Evolutionary conservation across 495 filamentous ascomycete genomes (phyloP).

Genomic region (Neurospora africana): DNA sequence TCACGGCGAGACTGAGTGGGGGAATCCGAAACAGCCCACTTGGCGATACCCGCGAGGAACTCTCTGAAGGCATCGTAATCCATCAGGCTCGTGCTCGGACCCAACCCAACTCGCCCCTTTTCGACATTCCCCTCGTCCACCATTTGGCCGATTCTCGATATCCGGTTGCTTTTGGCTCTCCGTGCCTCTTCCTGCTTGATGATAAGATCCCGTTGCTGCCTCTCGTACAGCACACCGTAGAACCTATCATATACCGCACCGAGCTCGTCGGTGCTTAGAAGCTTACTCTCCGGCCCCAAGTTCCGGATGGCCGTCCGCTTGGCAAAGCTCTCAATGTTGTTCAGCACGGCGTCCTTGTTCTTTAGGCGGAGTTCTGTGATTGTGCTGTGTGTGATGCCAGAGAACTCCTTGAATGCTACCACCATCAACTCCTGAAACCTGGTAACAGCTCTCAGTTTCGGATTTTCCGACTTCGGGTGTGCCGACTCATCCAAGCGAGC

Average conservation of each 20-base stretch:
- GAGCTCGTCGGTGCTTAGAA: constrained; percentile 73
- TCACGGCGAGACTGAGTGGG: constrained; percentile 49
- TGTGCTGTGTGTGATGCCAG: constrained; percentile 84
- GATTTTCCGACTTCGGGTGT: constrained; percentile 87
- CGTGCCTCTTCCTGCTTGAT: constrained; percentile 65
- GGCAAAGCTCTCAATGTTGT: constrained; percentile 92
- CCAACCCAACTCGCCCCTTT: constrained; percentile 78
- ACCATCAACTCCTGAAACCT: constrained; percentile 98
- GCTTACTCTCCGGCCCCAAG: constrained; percentile 88
- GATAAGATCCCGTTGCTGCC: constrained; percentile 69
- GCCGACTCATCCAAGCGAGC: constrained; percentile 87
- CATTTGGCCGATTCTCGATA: neutral
- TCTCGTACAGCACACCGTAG: constrained; percentile 81
- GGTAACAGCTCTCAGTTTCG: constrained; percentile 84
- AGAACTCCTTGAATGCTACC: constrained; percentile 95
- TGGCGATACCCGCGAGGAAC: constrained; percentile 76
- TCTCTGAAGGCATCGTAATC: constrained; percentile 93
- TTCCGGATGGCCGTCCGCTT: constrained; percentile 95
- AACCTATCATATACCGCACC: constrained; percentile 87
- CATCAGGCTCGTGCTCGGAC: constrained; percentile 82
- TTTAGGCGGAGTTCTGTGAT: constrained; percentile 81
- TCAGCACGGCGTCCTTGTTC: constrained; percentile 84
- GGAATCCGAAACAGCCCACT: constrained; percentile 79
- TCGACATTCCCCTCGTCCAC: constrained; percentile 38
- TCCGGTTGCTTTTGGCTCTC: constrained; percentile 41